Conservation (phyloP, 2,329 filamentous ascomycete species). For the Blumeriella jaapii region DNA sequence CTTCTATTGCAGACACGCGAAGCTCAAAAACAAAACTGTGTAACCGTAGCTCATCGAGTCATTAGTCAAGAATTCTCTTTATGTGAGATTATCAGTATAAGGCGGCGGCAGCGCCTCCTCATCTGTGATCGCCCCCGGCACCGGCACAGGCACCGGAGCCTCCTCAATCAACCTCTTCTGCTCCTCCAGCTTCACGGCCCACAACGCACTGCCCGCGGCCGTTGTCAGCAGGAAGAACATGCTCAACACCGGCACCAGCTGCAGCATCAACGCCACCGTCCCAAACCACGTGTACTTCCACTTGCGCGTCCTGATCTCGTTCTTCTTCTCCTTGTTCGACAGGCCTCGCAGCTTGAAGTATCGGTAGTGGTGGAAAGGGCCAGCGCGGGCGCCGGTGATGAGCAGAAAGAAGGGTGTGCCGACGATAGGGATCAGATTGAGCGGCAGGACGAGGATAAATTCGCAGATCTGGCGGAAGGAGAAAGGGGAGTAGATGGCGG, state of each 20-base stretch:
- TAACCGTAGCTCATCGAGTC: no score
- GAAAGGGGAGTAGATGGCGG: conserved; percentile 77
- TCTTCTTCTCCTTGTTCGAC: conserved; percentile 60
- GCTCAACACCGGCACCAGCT: conserved; percentile 81
- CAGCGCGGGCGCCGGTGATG: conserved; percentile 75
- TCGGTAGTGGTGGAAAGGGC: conserved; percentile 81
- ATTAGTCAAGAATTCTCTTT: conserved; percentile 1
- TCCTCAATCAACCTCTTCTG: conserved; percentile 21
- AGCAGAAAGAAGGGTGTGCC: conserved; percentile 80
- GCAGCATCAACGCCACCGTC: conserved; percentile 68
- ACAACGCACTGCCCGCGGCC: conserved; percentile 73
- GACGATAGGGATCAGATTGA: conserved; percentile 78
- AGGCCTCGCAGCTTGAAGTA: conserved; percentile 76
- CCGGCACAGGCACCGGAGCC: conserved; percentile 9
- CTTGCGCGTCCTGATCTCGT: conserved; percentile 52
- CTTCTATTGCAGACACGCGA: no score
- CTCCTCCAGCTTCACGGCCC: conserved; percentile 70
- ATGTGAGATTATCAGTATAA: conserved; percentile 23
- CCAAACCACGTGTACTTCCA: conserved; percentile 95
- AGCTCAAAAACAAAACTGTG: no score
- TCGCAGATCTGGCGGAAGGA: conserved; percentile 84
- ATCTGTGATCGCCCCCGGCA: conserved; percentile 7
- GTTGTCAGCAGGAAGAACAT: conserved; percentile 91
- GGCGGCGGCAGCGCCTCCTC: conserved; percentile 20
- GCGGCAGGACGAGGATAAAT: conserved; percentile 64